Evolutionary conservation across 176 grass and related monocot species (phyloP).

Genomic region (Pharus latifolius): DNA sequence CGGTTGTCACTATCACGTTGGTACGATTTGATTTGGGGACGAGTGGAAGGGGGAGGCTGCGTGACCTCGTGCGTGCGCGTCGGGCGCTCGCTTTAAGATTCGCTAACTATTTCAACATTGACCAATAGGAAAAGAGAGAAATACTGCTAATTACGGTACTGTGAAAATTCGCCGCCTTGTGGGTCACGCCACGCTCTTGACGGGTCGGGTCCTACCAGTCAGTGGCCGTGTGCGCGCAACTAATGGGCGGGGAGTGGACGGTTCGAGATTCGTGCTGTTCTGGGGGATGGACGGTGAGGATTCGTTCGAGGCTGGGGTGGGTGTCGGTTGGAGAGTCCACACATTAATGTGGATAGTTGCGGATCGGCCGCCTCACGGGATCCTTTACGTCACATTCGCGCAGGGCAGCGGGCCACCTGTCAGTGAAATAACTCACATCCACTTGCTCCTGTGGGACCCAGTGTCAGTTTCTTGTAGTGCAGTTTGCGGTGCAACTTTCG

Average conservation of each 20-base stretch:
- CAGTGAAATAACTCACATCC: not conserved
- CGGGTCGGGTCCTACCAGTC: not conserved
- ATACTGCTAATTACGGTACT: not conserved
- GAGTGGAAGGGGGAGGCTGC: no score
- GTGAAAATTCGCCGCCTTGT: not conserved
- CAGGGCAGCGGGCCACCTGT: conserved; percentile 10
- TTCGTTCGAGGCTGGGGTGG: not conserved
- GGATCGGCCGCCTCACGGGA: not conserved
- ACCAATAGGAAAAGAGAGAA: not conserved
- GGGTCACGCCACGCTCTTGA: not conserved
- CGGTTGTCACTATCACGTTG: not conserved
- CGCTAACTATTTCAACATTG: no score
- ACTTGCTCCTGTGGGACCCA: not conserved
- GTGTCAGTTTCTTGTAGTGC: not conserved
- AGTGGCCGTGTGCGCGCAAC: no score
- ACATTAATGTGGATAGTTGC: conserved; percentile 1
- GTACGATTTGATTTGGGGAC: no score
- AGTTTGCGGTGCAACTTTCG: no score
- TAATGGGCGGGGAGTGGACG: no score
- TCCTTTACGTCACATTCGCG: conserved; percentile 18
- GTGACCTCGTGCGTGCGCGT: not conserved
- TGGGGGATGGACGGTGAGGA: not conserved
- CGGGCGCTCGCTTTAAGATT: not conserved
- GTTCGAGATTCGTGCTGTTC: not conserved
- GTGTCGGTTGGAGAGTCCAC: conserved; percentile 23